Evolutionary conservation across 257 asterid genomes (phyloP), one percentile per base, ranked within the genome.

Genomic region (Petunia secreta): DNA sequence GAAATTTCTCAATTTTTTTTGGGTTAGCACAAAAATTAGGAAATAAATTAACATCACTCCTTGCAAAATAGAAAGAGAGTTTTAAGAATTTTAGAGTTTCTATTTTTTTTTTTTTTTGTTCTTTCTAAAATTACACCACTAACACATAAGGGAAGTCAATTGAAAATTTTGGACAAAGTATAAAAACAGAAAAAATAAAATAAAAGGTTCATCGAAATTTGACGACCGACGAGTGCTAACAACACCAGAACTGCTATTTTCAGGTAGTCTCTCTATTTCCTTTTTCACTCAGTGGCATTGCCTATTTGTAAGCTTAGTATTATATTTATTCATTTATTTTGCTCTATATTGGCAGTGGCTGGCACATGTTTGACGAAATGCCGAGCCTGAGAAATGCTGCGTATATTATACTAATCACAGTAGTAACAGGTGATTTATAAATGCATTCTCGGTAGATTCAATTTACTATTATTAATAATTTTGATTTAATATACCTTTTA

Each of bases 401-500:
- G 57, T 62, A 41, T 58, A 43, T 57, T 76, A 46, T 76, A 34
- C 57, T 58, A 40, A 41, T 58, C 40, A 76, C 69, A 11, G 41
- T 41, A 9, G 34, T 58, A 13, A 69, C 80, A 76, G 80, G 80
- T 76, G 41, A 58, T 41, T 14, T 55, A 10, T 10, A n/a, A 13
- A 58, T 54, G 50, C 65, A 55, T 55, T 43, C 48, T 75, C 39
- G 15, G 15, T 59, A 36, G 64, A 13, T 13, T 59, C 25, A 1
- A 59, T 15, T 43, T 48, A 25, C 10, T 15, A 37, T 9, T 55
- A 69, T 76, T 64, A 62, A 54, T 4, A 7, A 58, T 43, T 77
- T 54, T 40, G 39, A 25, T 80, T 8, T 80, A 55, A 63, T 77
- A 83, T 48, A 62, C 43, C 13, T 40, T 46, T 84, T 79, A 40